Evolutionary conservation across 2,329 filamentous ascomycete species (phyloP).

Genomic region (Bimuria novae-zelandiae): DNA sequence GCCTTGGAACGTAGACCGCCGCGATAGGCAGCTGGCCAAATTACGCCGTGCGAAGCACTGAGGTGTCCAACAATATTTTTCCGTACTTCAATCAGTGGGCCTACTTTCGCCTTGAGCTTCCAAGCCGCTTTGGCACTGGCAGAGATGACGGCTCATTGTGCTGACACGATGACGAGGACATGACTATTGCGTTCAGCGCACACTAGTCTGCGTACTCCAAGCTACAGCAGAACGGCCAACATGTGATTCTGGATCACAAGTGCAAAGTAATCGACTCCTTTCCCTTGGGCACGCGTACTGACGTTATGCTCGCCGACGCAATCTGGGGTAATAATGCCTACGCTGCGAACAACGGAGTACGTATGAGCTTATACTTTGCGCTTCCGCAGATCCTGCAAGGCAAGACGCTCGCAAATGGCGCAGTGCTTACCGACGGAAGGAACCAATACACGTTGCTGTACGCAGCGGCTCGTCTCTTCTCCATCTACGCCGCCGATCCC

Average conservation of each 20-base stretch:
- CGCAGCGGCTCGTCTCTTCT: conserved; percentile 1
- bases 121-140: neutral
- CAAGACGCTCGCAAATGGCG: neutral
- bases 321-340: conserved; percentile 1
- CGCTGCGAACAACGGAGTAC: conserved; percentile 1
- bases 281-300: neutral
- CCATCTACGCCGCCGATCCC: neutral
- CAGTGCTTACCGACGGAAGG: neutral
- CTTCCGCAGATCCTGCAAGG: conserved; percentile 1
- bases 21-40: neutral
- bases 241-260: neutral
- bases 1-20: neutral
- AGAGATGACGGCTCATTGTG: neutral
- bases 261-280: conserved; percentile 1
- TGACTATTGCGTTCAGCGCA: neutral
- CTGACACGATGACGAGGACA: neutral
- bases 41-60: neutral
- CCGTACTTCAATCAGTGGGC: conserved; percentile 3
- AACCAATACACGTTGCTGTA: conserved; percentile 2
- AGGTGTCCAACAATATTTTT: conserved; percentile 3
- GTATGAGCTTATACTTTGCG: conserved; percentile 2
- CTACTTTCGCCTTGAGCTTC: conserved; percentile 1
- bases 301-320: conserved; percentile 3
- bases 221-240: neutral
- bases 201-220: neutral